Percentiles rank a stretch among this genome's conserved stretches.
Conservation (phyloP, 2,329 filamentous ascomycete genomes). For the Apiospora aurea region DNA sequence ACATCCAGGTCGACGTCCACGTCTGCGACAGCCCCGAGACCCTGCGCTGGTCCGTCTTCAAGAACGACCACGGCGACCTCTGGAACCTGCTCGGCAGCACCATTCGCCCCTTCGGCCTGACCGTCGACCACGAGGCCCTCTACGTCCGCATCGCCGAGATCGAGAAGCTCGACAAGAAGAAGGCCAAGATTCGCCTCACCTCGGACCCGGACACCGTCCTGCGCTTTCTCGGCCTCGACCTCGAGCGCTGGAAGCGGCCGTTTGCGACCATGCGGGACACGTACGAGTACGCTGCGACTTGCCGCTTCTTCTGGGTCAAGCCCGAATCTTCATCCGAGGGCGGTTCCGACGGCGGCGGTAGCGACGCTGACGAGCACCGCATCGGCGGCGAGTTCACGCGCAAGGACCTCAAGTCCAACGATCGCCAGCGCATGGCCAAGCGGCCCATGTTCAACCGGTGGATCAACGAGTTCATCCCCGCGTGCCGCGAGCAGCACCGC, state of each 20-base stretch:
- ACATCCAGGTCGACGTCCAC: slow-evolving; percentile 75
- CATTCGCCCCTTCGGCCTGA: slow-evolving; percentile 71
- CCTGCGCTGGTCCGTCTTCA: slow-evolving; percentile 71
- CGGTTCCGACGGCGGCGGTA: slow-evolving; percentile 37
- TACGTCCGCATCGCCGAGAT: slow-evolving; percentile 73
- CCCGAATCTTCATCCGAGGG: slow-evolving; percentile 28
- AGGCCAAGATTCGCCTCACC: slow-evolving; percentile 66
- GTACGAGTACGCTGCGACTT: slow-evolving; percentile 66
- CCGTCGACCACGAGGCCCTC: slow-evolving; percentile 67
- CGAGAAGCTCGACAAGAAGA: slow-evolving; percentile 63
- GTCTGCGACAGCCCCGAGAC: slow-evolving; percentile 51
- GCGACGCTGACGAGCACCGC: slow-evolving; percentile 35
- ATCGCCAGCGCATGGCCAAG: slow-evolving; percentile 61
- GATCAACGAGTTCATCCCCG: slow-evolving; percentile 68
- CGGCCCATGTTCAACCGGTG: slow-evolving; percentile 67
- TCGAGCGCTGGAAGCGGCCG: slow-evolving; percentile 57
- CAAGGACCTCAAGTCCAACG: slow-evolving; percentile 57
- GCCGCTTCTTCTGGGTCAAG: slow-evolving; percentile 63
- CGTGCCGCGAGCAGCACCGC: slow-evolving; percentile 49
- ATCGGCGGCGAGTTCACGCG: slow-evolving; percentile 38
- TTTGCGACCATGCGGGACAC: slow-evolving; percentile 64
- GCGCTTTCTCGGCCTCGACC: slow-evolving; percentile 67
- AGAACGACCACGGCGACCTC: slow-evolving; percentile 74
- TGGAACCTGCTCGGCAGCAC: slow-evolving; percentile 69
- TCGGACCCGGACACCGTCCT: slow-evolving; percentile 62